Conservation (phyloP, 305 asterid species). For the Fraxinus sp. region DNA sequence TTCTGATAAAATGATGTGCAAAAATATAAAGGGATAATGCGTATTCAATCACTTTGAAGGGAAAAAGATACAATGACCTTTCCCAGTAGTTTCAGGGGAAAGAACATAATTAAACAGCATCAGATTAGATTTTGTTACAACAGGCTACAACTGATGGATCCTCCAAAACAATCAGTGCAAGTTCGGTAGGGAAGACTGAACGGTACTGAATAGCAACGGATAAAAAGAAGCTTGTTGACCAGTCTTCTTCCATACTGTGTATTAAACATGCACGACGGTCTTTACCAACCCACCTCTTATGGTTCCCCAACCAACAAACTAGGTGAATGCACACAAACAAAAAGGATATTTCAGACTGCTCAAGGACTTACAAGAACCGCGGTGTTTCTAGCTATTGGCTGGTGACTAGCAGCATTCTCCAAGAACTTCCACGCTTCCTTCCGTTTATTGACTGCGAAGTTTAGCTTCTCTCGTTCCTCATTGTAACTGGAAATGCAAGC, state of each 20-base stretch:
- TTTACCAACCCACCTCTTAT: neutral
- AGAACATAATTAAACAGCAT: neutral
- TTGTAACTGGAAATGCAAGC: conserved; percentile 63
- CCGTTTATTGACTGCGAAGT: conserved; percentile 50
- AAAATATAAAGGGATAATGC: neutral
- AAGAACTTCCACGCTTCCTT: conserved; percentile 65
- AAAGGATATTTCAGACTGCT: neutral
- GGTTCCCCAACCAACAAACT: neutral
- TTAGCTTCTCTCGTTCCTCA: conserved; percentile 51
- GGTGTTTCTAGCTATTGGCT: conserved; percentile 50
- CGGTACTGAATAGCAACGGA: neutral
- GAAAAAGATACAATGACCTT: neutral
- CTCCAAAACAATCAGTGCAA: neutral
- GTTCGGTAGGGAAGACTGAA: neutral
- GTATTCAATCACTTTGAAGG: neutral
- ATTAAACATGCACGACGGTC: neutral
- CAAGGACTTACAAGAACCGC: conserved; percentile 46
- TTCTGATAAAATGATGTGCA: neutral
- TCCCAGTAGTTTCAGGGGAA: neutral
- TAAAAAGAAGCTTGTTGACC: neutral
- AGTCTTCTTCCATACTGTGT: neutral
- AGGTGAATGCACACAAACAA: neutral
- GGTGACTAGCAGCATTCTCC: conserved; percentile 63
- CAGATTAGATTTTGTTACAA: neutral
- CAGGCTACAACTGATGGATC: neutral